Evolutionary conservation across 2,329 filamentous ascomycete genomes (phyloP), one percentile per base, ranked within the genome.

Genomic region (Stagonosporopsis chrysanthemi): DNA sequence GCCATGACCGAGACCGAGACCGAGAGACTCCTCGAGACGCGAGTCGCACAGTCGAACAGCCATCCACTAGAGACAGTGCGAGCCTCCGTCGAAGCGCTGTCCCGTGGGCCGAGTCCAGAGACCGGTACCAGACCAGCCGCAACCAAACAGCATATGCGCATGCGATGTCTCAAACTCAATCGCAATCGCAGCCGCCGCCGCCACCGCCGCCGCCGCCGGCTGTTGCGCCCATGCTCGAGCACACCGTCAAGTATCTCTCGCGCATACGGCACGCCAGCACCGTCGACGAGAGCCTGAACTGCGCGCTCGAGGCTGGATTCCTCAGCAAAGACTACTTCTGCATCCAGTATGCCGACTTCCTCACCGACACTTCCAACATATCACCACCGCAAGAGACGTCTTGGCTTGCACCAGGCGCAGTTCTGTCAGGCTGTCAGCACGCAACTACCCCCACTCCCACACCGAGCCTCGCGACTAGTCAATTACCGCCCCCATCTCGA

Each of bases 371-470:
- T 15, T 71, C 74, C 19, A 79, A 75, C 28, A 78, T 88, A 15
- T 76, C 80, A 2, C 79, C 81, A 2, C 82, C 84, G n/a, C 66
- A 74, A 2, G 75, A 80, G 49, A 86, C 82, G 45, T 88, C 86
- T 7, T 89, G 86, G 85, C 75, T 90, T 11, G 81, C 83, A 48
- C 82, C 85, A 6, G 87, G 87, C 19, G 81, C 84, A 49, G 78
- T 86, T 0, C 87, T 88, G 61, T 81, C 82, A 12, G 87, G 87
- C 3, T 84, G 81, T 24, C 87, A 90, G 68, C 83, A 86, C 66
- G 86, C 86, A 19, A 80, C 78, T 8, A 76, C 70, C 17, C 65
- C 64, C 24, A 63, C 63, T 23, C 7, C 44, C 17, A 15, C 38
- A 1, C 17, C 54, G 2, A 17, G 33, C 17, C 42, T 31, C 23